Evolutionary conservation across 2,329 filamentous ascomycete species (phyloP), one percentile per base, ranked within the genome.

Genomic region (Acarospora socialis): DNA sequence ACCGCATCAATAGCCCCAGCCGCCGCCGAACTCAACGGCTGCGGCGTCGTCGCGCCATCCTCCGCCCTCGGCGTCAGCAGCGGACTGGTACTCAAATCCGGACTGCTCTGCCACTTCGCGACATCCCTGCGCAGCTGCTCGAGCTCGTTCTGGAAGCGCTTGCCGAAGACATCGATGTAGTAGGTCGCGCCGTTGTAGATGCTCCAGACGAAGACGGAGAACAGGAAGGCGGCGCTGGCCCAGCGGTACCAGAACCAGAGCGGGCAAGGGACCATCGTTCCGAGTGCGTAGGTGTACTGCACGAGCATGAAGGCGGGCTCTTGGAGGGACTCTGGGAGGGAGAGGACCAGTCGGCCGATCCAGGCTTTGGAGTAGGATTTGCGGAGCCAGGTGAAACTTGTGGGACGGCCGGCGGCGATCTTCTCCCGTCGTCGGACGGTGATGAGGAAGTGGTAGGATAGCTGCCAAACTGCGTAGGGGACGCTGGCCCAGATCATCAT

Each of bases 141-240:
- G 8, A 98, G 66, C 55, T 98, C 90, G 51, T 87, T 93, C 62
- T 98, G 83, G 65, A 98, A 95, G 2, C 86, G 74, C 47, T 81
- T 92, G 33, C 92, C 90, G 52, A 95, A 98, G 2, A 95, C 82
- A 47, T 98, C 90, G 49, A 98, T 95, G 57, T 98, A 98, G 56
- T 81, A 98, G 1, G 86, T 95, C 12, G 90, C 83, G 19, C 90
- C 90, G 46, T 98, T 98, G 61, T 94, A 92, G 34, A 94, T 79
- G 45, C 82, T 92, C 84, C 86, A 94, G 25, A 73, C 66, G 50
- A 98, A 95, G n/a, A 98, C 75, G 2, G 71, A 59, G 33, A 77
- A 64, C 27, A 98, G 64, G 57, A 94, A 98, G 0, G 54, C 43
- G 2, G 77, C 73, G 23, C 81, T 90, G 0, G 81, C 77, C 68